Base-by-base conservation (phyloP, 2,329 filamentous ascomycete species). In the Trichoderma sp. region DNA sequence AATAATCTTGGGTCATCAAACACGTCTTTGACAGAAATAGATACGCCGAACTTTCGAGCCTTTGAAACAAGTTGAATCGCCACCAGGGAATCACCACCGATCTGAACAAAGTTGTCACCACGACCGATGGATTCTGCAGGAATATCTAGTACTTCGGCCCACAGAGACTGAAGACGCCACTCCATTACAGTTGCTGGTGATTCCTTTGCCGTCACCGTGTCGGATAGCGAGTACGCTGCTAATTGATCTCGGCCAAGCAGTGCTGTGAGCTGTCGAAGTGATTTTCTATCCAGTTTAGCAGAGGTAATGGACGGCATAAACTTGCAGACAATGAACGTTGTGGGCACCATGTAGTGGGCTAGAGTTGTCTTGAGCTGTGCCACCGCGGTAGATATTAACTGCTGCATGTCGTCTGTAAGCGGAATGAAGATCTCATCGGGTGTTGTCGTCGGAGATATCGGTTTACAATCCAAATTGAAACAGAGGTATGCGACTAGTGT, bases 41-140 rank as follows among this genome's bases (percentile, higher is more conserved):
- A 24, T 11, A 75, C 24, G 11, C 73, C 24, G 12, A 77, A 76
- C 2, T 77, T 79, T 71, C 83, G 80, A 4, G 85, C 84, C 35
- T 80, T 80, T 4, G 85, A 81, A 1, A 86, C 85, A 1, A 87
- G 78, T 67, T 82, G 83, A 84, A 87, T 87, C 0, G 86, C 85
- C 6, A 81, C 80, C 6, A 87, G 80, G 0, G 86, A 87, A 79
- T 87, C 86, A 6, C 86, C 85, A 1, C 85, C 85, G 1, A 74
- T 31, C 41, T 71, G 68, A 18, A 77, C 29, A 59, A 77, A 76
- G 18, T 35, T 66, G 60, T 76, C 75, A 63, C 76, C 76, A 1
- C 79, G 77, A 0, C 80, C 77, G 38, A 85, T 76, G 6, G 81
- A 79, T 14, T 75, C 27, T 8, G 79, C 69, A 5, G 82, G 80